phyloP scores from a whole-genome alignment of 2,329 filamentous ascomycete species.

The Penicillium sp. region DNA sequence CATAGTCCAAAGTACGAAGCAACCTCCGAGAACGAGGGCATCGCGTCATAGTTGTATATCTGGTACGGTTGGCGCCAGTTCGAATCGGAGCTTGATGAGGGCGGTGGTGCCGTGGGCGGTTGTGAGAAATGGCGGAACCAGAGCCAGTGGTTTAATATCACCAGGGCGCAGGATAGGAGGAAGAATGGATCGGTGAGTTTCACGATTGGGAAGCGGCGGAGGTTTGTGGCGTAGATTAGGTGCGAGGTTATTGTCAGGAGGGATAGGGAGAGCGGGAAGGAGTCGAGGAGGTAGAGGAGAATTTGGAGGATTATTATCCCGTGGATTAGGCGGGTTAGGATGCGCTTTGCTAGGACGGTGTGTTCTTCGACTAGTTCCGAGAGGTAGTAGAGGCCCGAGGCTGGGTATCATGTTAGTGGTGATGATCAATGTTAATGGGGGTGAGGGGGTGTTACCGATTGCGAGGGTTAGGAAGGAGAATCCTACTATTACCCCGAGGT shows the following conservation, averaged over 20 bases:
- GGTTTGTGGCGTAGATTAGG: constrained; percentile 84
- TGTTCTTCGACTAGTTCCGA: constrained; percentile 98
- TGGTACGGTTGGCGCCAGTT: constrained; percentile 45
- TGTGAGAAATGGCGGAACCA: constrained; percentile 96
- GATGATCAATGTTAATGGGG: neutral
- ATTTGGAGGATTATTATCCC: constrained; percentile 73
- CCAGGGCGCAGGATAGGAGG: constrained; percentile 78
- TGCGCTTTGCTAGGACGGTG: constrained; percentile 88
- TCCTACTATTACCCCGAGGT: constrained; percentile 81
- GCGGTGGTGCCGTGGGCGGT: constrained; percentile 48
- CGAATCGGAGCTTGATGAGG: constrained; percentile 27
- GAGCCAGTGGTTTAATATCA: constrained; percentile 87
- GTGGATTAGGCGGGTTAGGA: constrained; percentile 87
- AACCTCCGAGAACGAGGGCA: constrained; percentile 90
- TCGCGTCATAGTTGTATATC: constrained; percentile 45
- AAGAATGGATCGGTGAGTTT: constrained; percentile 88
- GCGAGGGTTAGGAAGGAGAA: constrained; percentile 94
- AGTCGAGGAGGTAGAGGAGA: constrained; percentile 77
- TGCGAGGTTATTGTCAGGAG: constrained; percentile 79
- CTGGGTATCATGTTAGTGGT: constrained; percentile 52
- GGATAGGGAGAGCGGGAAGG: constrained; percentile 78
- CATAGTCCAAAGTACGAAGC: constrained; percentile 95
- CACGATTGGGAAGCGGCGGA: constrained; percentile 75
- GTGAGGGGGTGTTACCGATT: constrained; percentile 64
- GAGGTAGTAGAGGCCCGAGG: constrained; percentile 97